Percentiles rank a stretch among this genome's conserved stretches.
Evolutionary conservation across 129 eudicot genomes (phyloP).

Genomic region (Escallonia herrerae): DNA sequence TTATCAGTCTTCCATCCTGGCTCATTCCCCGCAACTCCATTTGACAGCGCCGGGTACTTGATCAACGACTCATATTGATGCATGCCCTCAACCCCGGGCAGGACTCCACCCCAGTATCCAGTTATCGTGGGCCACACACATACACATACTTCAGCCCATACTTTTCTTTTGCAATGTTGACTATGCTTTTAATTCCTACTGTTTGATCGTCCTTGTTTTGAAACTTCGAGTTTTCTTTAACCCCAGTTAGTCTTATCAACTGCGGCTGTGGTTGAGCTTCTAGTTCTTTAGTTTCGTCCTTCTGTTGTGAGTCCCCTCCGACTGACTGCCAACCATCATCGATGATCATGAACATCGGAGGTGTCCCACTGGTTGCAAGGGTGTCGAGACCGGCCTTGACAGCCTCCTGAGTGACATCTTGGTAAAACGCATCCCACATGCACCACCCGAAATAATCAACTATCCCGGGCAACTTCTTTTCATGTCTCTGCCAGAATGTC

Average conservation of each 20-base stretch:
- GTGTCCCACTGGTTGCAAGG: slow-evolving; percentile 54
- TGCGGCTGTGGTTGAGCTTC: slow-evolving; percentile 18
- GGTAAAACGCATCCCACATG: slow-evolving; percentile 91
- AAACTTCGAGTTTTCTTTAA: slow-evolving; percentile 76
- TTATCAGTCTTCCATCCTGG: slow-evolving; percentile 68
- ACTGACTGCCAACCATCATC: slow-evolving; percentile 94
- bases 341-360: slow-evolving; percentile 68
- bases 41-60: slow-evolving; percentile 51
- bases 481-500: slow-evolving; percentile 54
- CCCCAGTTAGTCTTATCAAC: slow-evolving; percentile 59
- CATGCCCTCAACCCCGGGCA: slow-evolving; percentile 67
- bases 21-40: slow-evolving; percentile 66
- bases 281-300: slow-evolving; percentile 7
- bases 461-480: slow-evolving; percentile 60
- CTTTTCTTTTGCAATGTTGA: slow-evolving; percentile 45
- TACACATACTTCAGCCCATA: slow-evolving; percentile 67
- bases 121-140: slow-evolving; percentile 80
- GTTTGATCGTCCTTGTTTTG: slow-evolving; percentile 50
- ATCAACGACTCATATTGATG: slow-evolving; percentile 53
- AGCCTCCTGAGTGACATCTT: slow-evolving; percentile 73
- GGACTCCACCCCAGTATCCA: slow-evolving; percentile 88
- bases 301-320: slow-evolving; percentile 22
- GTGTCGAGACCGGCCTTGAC: slow-evolving; percentile 69
- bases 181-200: slow-evolving; percentile 63
- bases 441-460: slow-evolving; percentile 70